Evolutionary conservation across 2,329 filamentous ascomycete genomes (phyloP), one percentile per base, ranked within the genome.

Genomic region (Akanthomyces dipterigenus): DNA sequence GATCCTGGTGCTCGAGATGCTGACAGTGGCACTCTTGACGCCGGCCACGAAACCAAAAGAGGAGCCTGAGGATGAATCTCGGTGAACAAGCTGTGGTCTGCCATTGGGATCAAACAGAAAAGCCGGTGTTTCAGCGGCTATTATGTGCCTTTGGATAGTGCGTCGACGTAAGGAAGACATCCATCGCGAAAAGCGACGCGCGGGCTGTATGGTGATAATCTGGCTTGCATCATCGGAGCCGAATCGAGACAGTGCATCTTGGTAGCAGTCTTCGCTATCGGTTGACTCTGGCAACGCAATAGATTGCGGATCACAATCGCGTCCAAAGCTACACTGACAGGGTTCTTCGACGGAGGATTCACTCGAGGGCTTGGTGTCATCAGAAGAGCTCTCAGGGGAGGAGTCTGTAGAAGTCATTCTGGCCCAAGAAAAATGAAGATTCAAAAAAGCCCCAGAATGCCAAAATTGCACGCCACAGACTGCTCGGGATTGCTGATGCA

Each of bases 41-140:
- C 85, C 88, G n/a, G 87, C 85, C 43, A 97, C 85, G 69, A 93
- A 92, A 2, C 84, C 88, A 63, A 90, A 86, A 0, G 92, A 96
- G 7, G 89, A 91, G 1, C 82, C 82, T 14, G 90, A 90, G 2
- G 88, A 89, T 8, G 84, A 85, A 60, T 85, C 81, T 62, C 82
- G 79, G 67, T 82, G 80, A 66, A 57, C 26, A 5, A 51, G 45
- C 11, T 54, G 58, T 16, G 58, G 42, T 31, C 28, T 40, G 4
- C 49, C 49, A 24, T 40, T 45, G 16, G 45, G 36, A 28, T 57
- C 53, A 20, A 56, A n/a, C 2, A 51, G 38, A 38, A 56, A 56
- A 7, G 38, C 24, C 20, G 60, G 45, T 14, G 36, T 48, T 24
- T 60, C 58, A 22, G 40, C 8, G 22, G 38, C 49, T 71, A 62